phyloP scores from a whole-genome alignment of 306 rosid genomes.

The Quercus cerris region DNA sequence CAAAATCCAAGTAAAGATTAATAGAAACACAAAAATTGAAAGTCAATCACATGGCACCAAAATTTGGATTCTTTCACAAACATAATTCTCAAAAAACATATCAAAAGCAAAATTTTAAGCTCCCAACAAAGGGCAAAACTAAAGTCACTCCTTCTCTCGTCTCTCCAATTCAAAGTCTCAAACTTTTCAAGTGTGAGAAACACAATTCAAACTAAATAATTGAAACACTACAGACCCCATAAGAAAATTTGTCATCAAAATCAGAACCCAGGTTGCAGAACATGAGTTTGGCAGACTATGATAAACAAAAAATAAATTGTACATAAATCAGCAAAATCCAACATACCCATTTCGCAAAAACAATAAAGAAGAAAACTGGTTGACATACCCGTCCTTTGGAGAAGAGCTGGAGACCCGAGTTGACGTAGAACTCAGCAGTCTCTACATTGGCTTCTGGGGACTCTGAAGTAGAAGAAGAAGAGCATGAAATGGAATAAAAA shows the following conservation, averaged over 20 bases:
- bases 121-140: neutral
- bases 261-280: neutral
- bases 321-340: neutral
- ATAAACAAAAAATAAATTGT: neutral
- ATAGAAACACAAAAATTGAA: neutral
- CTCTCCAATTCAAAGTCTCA: neutral
- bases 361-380: neutral
- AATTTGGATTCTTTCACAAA: neutral
- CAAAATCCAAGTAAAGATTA: neutral
- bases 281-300: neutral
- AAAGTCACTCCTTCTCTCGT: too few relatives aligned
- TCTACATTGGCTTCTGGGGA: conserved; percentile 56
- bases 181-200: neutral
- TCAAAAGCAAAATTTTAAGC: neutral
- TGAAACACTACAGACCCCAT: neutral
- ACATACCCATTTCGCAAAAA: neutral
- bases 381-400: conserved; percentile 79
- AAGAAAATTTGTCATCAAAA: neutral
- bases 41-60: neutral
- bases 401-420: conserved; percentile 87
- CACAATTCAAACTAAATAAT: neutral
- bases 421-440: conserved; percentile 81
- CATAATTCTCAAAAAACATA: neutral
- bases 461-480: conserved; percentile 60
- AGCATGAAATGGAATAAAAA: conserved; percentile 36